Evolutionary conservation across 2,329 filamentous ascomycete species (phyloP).

Genomic region (Endoconidiophora laricicola): DNA sequence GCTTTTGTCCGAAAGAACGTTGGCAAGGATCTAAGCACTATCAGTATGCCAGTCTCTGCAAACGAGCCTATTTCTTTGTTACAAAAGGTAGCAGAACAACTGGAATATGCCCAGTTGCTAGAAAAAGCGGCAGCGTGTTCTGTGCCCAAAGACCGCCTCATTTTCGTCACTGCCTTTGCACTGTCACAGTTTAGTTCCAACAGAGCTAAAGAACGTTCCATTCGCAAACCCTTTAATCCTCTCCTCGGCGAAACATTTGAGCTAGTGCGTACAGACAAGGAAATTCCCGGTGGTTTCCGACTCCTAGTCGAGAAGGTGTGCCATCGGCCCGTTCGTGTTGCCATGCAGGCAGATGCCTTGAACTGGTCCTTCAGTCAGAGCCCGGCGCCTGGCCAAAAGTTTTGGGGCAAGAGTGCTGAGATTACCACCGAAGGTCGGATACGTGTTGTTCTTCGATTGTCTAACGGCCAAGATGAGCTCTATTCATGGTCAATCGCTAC

Average conservation of each 20-base stretch:
- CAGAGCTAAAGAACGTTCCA: conserved; percentile 75
- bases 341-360: conserved; percentile 77
- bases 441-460: conserved; percentile 51
- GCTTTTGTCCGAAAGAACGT: conserved; percentile 94
- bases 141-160: conserved; percentile 49
- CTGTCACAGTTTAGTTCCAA: conserved; percentile 69
- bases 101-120: conserved; percentile 79
- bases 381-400: conserved; percentile 82
- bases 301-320: conserved; percentile 91
- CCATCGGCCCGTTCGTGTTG: conserved; percentile 81
- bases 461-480: conserved; percentile 55
- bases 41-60: conserved; percentile 92
- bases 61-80: conserved; percentile 85
- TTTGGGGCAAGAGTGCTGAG: conserved; percentile 95
- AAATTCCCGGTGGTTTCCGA: conserved; percentile 57
- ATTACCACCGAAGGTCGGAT: conserved; percentile 83
- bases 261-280: conserved; percentile 68
- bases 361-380: conserved; percentile 79
- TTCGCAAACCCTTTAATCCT: conserved; percentile 94
- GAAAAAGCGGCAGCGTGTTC: conserved; percentile 53
- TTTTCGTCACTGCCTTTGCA: conserved; percentile 81
- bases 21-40: conserved; percentile 89
- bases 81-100: conserved; percentile 74
- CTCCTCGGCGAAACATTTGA: conserved; percentile 94
- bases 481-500: conserved; percentile 84